These are phyloP conservation scores for Diaporthe citrichinensis DNA, from an alignment of 2,329 filamentous ascomycete species.

Conservation along the genomic window DNA sequence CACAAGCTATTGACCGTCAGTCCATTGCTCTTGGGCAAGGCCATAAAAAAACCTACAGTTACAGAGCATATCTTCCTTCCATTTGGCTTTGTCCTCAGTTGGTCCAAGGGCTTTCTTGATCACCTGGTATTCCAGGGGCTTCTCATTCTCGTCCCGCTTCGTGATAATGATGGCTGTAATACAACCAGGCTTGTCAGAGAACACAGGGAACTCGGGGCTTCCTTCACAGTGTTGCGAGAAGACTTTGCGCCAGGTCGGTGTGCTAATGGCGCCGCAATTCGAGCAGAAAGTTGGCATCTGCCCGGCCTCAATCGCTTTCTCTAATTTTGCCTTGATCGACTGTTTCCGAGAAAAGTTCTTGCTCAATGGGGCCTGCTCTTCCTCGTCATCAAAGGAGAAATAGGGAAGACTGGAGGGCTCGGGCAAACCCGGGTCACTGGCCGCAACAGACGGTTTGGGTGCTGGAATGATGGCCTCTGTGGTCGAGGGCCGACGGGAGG, in stretches of 20 bases:
- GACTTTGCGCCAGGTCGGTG: slow-evolving; percentile 94
- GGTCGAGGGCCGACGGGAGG: slow-evolving; percentile 43
- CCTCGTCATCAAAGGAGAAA: slow-evolving; percentile 53
- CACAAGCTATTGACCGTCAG: slow-evolving; percentile 74
- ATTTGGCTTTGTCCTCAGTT: slow-evolving; percentile 75
- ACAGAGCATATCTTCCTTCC: slow-evolving; percentile 83
- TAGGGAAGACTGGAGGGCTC: slow-evolving; percentile 50
- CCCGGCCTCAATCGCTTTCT: slow-evolving; percentile 79
- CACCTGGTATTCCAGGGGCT: slow-evolving; percentile 77
- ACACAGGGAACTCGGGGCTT: slow-evolving; percentile 77
- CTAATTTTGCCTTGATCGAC: slow-evolving; percentile 70
- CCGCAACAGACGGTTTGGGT: slow-evolving; percentile 55
- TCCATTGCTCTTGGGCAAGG: slow-evolving; percentile 41
- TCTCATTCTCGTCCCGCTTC: slow-evolving; percentile 73
- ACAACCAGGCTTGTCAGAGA: slow-evolving; percentile 79
- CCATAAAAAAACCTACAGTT: slow-evolving; percentile 75
- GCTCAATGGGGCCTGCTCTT: slow-evolving; percentile 65
- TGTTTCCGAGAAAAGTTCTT: slow-evolving; percentile 76
- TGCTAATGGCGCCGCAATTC: slow-evolving; percentile 96
- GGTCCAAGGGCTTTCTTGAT: slow-evolving; percentile 80
- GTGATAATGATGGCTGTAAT: slow-evolving; percentile 82
- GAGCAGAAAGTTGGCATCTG: slow-evolving; percentile 90
- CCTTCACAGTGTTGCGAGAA: slow-evolving; percentile 84
- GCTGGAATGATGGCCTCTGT: slow-evolving; percentile 42
- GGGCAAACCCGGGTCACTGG: slow-evolving; percentile 61